phyloP scores from a whole-genome alignment of 2,329 filamentous ascomycete species.

The Alternaria atra region DNA sequence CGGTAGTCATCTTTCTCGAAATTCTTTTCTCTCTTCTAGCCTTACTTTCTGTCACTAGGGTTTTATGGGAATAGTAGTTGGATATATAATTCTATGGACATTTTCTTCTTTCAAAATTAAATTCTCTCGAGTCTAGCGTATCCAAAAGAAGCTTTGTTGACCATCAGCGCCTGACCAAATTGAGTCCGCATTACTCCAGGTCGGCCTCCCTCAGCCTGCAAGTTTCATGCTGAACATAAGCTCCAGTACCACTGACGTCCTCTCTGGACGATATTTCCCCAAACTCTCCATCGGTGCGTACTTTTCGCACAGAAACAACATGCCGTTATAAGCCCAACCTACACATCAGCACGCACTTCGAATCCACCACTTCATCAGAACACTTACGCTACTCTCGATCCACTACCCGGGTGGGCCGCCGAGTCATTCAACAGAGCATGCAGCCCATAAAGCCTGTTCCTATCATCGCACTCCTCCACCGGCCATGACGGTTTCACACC shows the following conservation, averaged over 20 bases:
- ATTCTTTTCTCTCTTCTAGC: neutral
- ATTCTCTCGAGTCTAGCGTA: neutral
- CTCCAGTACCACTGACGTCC: neutral
- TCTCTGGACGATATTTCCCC: neutral
- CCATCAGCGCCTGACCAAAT: no score
- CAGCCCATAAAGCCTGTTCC: neutral
- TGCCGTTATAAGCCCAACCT: neutral
- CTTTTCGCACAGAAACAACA: neutral
- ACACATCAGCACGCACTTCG: no score
- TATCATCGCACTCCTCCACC: neutral
- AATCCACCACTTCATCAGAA: neutral
- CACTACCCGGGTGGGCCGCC: neutral
- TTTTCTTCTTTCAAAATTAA: neutral
- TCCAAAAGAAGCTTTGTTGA: neutral
- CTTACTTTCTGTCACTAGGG: neutral
- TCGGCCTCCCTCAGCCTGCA: neutral
- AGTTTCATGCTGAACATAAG: neutral
- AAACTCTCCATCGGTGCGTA: neutral
- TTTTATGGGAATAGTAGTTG: neutral
- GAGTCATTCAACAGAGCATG: neutral
- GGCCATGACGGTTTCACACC: neutral
- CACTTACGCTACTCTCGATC: neutral
- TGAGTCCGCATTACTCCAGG: neutral
- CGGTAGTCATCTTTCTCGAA: constrained; percentile 12
- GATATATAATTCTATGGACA: constrained; percentile 1